Evolutionary conservation across 345 rosid species (phyloP).

Genomic region (Euphorbia lathyris): DNA sequence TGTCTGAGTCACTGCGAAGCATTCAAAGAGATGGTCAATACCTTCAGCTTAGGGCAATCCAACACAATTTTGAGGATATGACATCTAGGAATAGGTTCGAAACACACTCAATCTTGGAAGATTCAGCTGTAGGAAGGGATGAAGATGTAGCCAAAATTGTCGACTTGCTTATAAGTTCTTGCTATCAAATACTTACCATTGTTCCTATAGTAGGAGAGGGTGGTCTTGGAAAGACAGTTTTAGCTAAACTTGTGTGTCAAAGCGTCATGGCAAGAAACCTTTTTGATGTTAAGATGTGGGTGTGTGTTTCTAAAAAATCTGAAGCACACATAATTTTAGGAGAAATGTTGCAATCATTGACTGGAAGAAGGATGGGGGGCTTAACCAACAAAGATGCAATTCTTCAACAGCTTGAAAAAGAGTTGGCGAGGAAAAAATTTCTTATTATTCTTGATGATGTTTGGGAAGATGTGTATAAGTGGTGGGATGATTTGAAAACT

Average conservation of each 20-base stretch:
- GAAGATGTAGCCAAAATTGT: not conserved
- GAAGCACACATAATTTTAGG: not conserved
- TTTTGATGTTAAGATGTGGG: constrained; percentile 1
- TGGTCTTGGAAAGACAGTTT: constrained; percentile 27
- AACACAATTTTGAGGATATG: too few species aligned
- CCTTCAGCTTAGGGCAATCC: too few species aligned
- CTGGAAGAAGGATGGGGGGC: not conserved
- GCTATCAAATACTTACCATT: not conserved
- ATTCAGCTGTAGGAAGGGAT: not conserved
- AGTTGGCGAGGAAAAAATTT: constrained; percentile 7
- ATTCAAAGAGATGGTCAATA: too few species aligned
- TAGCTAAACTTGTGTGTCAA: constrained; percentile 13
- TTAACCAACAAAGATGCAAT: not conserved
- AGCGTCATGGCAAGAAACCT: not conserved
- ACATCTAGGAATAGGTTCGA: too few species aligned
- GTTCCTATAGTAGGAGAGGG: constrained; percentile 24
- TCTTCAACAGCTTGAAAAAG: not conserved
- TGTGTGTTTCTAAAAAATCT: not conserved
- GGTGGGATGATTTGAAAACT: constrained; percentile 13
- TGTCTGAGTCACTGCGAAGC: too few species aligned
- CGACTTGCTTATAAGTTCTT: constrained; percentile 6
- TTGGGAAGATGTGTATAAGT: constrained; percentile 12
- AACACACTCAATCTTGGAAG: too few species aligned
- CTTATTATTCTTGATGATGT: constrained; percentile 24
- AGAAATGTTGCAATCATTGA: too few species aligned